Base-by-base conservation (phyloP, 208 protist genomes). In the Crithidia brevicula region DNA sequence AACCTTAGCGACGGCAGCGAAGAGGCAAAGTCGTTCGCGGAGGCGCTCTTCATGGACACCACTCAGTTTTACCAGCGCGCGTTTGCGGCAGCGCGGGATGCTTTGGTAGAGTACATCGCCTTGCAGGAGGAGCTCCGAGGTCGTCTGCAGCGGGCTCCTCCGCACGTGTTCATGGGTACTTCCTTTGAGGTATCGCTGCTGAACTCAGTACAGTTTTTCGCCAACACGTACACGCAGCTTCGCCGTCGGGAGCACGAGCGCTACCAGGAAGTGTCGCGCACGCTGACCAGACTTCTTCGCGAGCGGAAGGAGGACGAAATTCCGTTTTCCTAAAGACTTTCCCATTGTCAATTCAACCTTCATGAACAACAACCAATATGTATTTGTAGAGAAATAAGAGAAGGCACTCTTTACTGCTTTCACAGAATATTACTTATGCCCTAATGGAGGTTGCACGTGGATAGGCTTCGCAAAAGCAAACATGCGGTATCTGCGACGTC, bases 141-240 rank as follows among this genome's bases (percentile, higher is more conserved):
- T 2, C 42, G 33, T 9, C n/a, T 72, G 11, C 36, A 25, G 5
- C 43, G 43, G 0, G 0, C n/a, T 27, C 22, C 56, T 2, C 4
- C 54, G 28, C 54, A 33, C 23, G 22, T 1, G 0, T 1, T 36
- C n/a, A 13, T 43, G 13, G 11, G 30, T 2, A 25, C 31, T 8
- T n/a, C 42, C 1, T 51, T 53, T 11, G 50, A 57, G n/a, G 47
- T 46, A 2, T 45, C 56, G 3, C 23, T 51, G 57, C 7, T 40
- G 43, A 36, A 63, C 42, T 63, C 57, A 4, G 57, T 63, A 2
- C 42, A 52, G 9, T 11, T 63, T 1, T 65, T 65, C 15, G 5
- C 22, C 4, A 40, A 45, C 28, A 54, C 59, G n/a, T 65, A 65
- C 45, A 65, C 59, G 18, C 59, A 65, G 33, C 59, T 65, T 18